Evolutionary conservation across 371 early-diverging fungal species (phyloP).

Genomic region (Massospora cicadina): DNA sequence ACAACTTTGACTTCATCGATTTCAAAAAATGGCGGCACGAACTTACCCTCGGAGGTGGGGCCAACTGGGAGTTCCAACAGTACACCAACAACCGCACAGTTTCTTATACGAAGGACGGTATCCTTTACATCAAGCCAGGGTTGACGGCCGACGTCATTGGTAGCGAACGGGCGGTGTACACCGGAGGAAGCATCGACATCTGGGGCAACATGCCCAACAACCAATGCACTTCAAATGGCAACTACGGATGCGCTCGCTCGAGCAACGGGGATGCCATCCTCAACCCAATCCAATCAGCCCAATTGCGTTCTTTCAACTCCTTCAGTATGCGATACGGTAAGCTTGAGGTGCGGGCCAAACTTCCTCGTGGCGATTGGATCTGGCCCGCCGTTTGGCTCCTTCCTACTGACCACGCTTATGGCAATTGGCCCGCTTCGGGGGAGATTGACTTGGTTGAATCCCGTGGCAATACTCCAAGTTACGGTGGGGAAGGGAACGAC

Average conservation of each 20-base stretch:
- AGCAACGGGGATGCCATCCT: neutral
- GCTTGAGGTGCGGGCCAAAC: conserved; percentile 38
- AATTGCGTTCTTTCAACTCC: neutral
- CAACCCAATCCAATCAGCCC: conserved; percentile 8
- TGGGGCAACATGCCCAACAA: conserved; percentile 14
- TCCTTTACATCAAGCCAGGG: conserved; percentile 43
- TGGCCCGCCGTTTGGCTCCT: conserved; percentile 54
- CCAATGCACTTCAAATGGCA: conserved; percentile 8
- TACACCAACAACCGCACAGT: conserved; percentile 40
- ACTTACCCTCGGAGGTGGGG: conserved; percentile 9
- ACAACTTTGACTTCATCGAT: conserved; percentile 6
- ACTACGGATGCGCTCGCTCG: conserved; percentile 2
- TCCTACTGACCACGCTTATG: conserved; percentile 43
- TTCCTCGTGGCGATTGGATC: conserved; percentile 47
- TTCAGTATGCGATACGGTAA: conserved; percentile 32
- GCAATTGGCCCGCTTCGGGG: conserved; percentile 50
- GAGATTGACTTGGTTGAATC: conserved; percentile 15
- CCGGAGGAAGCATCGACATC: conserved; percentile 20
- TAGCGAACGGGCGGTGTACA: conserved; percentile 4
- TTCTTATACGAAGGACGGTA: conserved; percentile 39
- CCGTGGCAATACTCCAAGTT: neutral
- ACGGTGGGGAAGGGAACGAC: neutral
- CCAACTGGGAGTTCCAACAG: conserved; percentile 33
- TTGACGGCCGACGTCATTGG: conserved; percentile 20
- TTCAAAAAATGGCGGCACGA: conserved; percentile 7